These are phyloP conservation scores for Eremomyces bilateralis DNA, from an alignment of 495 filamentous ascomycete species.

Conservation along the genomic window DNA sequence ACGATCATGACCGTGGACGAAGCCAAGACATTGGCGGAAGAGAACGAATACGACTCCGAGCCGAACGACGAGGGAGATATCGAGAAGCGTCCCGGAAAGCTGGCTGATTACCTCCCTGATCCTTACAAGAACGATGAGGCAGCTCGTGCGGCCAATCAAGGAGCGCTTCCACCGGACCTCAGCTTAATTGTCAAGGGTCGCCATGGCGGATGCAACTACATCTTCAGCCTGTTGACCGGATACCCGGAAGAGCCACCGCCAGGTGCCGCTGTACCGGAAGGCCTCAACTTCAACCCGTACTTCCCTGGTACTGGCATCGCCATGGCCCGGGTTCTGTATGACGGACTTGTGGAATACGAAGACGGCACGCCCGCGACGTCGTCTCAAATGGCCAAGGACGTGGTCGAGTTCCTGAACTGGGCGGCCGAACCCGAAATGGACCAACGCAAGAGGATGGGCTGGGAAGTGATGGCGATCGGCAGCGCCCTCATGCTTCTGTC, in stretches of 20 bases:
- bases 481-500: constrained; percentile 62
- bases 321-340: constrained; percentile 96
- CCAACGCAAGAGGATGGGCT: constrained; percentile 95
- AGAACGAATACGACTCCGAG: constrained; percentile 96
- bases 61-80: constrained; percentile 96
- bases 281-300: constrained; percentile 99
- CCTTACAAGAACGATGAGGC: constrained; percentile 99
- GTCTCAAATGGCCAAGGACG: constrained; percentile 99
- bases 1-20: constrained; percentile 87
- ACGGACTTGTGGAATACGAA: constrained; percentile 96
- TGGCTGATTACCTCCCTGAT: constrained; percentile 84
- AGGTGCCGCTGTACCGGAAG: constrained; percentile 55
- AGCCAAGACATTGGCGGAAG: constrained; percentile 89
- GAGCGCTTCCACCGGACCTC: constrained; percentile 92
- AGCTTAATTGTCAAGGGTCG: constrained; percentile 93
- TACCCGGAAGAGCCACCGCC: constrained; percentile 94
- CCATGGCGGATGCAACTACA: constrained; percentile 96
- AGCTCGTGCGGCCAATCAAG: constrained; percentile 92
- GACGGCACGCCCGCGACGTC: constrained; percentile 84
- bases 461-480: constrained; percentile 70
- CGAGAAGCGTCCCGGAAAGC: constrained; percentile 93
- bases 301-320: constrained; percentile 98
- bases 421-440: constrained; percentile 98
- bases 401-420: constrained; percentile 97
- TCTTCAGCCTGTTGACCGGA: constrained; percentile 92